These are phyloP conservation scores for Alternaria conjuncta DNA, from an alignment of 2,329 filamentous ascomycete species.

Conservation along the genomic window DNA sequence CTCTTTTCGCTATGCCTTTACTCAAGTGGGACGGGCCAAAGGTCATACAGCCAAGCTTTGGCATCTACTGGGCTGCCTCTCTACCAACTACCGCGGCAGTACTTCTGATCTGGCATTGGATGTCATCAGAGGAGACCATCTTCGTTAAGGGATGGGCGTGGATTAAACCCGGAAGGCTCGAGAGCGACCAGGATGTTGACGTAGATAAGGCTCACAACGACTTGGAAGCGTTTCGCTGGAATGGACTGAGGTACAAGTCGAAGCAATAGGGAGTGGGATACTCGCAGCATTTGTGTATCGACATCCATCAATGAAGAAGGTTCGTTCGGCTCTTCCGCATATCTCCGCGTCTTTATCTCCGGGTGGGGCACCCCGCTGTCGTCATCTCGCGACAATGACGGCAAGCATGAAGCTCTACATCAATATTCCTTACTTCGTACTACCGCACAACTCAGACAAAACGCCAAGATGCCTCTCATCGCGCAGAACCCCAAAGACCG, in stretches of 20 bases:
- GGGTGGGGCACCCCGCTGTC: conserved; percentile 22
- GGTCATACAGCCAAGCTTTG: not conserved
- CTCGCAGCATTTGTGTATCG: not conserved
- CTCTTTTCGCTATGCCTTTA: not conserved
- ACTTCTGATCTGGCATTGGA: not conserved
- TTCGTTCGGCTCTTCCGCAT: not conserved
- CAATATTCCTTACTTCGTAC: not conserved
- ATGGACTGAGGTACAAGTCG: not conserved
- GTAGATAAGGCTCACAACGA: not conserved
- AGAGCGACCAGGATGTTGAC: not conserved
- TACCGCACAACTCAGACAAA: not conserved
- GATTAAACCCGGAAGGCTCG: not conserved
- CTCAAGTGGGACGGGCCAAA: not conserved
- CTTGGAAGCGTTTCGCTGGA: not conserved
- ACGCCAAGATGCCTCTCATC: conserved; percentile 33
- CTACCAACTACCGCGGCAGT: not conserved
- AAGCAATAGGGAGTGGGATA: not conserved
- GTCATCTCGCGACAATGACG: conserved; percentile 11
- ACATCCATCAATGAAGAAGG: not conserved
- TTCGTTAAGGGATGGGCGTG: not conserved
- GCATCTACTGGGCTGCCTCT: not conserved
- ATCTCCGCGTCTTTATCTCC: conserved; percentile 4
- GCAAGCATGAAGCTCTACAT: not conserved
- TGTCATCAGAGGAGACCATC: not conserved
- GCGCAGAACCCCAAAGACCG: conserved; percentile 62